Evolutionary conservation across 345 rosid species (phyloP).

Genomic region (Populus ilicifolia): DNA sequence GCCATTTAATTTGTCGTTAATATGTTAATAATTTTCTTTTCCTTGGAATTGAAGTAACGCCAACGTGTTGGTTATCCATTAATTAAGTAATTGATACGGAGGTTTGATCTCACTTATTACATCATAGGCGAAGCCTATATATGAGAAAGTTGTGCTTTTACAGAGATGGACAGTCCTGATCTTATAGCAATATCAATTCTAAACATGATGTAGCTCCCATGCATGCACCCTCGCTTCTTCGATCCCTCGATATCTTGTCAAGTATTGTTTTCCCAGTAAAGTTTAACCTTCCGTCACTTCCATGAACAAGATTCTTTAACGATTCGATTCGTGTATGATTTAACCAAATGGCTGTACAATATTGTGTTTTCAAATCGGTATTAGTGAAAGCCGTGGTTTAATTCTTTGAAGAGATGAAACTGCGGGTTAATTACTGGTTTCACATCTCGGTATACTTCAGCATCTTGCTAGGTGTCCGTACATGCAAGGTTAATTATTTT

Average conservation of each 20-base stretch:
- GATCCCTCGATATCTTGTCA: too few species aligned
- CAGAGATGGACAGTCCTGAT: too few species aligned
- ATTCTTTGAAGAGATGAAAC: background rate
- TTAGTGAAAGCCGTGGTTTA: background rate
- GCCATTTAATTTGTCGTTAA: background rate
- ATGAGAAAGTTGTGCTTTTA: background rate
- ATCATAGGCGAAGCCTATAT: background rate
- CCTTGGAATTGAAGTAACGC: background rate
- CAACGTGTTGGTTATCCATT: background rate
- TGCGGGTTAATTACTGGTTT: background rate
- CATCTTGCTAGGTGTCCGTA: too few species aligned
- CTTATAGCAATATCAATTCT: too few species aligned
- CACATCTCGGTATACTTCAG: too few species aligned
- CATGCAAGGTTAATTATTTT: too few species aligned
- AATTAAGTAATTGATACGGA: background rate
- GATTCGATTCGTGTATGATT: too few species aligned
- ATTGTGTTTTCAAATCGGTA: background rate
- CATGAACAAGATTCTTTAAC: too few species aligned
- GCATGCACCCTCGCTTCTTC: too few species aligned
- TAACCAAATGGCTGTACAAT: background rate
- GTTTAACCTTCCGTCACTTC: too few species aligned
- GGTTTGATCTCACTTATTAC: background rate
- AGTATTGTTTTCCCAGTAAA: too few species aligned
- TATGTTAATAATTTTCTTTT: background rate
- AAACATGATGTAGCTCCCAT: too few species aligned